Conservation (phyloP, 768 basidiomycete genomes). For the Podaxis sp. region DNA sequence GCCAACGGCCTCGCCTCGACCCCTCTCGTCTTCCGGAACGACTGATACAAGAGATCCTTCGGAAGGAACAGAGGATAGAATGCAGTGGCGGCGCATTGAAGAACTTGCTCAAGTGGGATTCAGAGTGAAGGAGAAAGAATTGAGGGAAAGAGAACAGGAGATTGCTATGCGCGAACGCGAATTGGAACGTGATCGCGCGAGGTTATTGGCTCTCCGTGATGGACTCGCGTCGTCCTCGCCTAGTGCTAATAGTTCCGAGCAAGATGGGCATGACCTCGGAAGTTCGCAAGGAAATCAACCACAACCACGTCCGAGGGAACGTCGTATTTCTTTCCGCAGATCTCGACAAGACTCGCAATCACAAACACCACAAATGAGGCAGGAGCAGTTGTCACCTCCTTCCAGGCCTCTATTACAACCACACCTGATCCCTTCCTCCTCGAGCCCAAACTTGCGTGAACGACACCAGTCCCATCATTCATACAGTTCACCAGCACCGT, state of each 20-base stretch:
- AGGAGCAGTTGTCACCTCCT: slow-evolving; percentile 1
- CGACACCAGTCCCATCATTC: slow-evolving; percentile 45
- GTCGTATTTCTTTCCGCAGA: slow-evolving; percentile 34
- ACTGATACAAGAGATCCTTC: neutral
- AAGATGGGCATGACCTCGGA: slow-evolving; percentile 19
- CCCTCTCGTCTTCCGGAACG: neutral
- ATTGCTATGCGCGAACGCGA: slow-evolving; percentile 53
- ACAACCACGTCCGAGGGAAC: slow-evolving; percentile 31
- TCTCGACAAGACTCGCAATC: slow-evolving; percentile 30
- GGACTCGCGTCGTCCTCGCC: slow-evolving; percentile 17
- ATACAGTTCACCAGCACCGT: slow-evolving; percentile 63
- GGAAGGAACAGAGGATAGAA: slow-evolving; percentile 28
- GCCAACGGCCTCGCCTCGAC: slow-evolving; percentile 13
- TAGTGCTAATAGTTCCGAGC: slow-evolving; percentile 14
- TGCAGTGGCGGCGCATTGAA: slow-evolving; percentile 41
- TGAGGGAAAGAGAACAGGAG: slow-evolving; percentile 54
- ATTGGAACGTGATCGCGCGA: slow-evolving; percentile 55
- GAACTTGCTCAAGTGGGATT: slow-evolving; percentile 54
- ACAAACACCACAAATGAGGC: slow-evolving; percentile 19
- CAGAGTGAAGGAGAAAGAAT: slow-evolving; percentile 53
- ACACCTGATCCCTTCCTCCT: slow-evolving; percentile 22
- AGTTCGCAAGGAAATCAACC: slow-evolving; percentile 21
- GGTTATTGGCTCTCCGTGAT: slow-evolving; percentile 37
- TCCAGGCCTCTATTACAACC: slow-evolving; percentile 17
- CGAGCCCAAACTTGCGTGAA: slow-evolving; percentile 9